Percentiles rank a stretch among this genome's conserved stretches.
Conservation (phyloP, 2,329 filamentous ascomycete genomes). For the Fusarium scirpi region DNA sequence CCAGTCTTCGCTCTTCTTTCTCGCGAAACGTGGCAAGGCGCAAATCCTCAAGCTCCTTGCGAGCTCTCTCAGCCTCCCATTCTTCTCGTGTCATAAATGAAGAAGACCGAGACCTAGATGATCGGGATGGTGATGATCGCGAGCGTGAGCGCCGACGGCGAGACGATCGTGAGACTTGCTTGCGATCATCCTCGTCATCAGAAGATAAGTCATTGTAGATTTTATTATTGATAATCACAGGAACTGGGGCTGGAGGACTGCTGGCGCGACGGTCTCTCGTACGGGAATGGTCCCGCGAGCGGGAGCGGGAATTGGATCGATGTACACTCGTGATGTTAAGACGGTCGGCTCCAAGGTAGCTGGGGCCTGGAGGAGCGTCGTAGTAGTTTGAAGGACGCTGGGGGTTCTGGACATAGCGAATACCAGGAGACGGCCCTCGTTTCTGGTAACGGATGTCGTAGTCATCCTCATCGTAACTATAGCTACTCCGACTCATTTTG, state of each 20-base stretch:
- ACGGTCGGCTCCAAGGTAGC: slow-evolving; percentile 59
- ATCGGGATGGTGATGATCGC: slow-evolving; percentile 51
- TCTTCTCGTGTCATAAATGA: slow-evolving; percentile 59
- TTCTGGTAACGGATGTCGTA: slow-evolving; percentile 64
- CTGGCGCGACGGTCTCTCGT: slow-evolving; percentile 61
- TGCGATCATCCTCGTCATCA: slow-evolving; percentile 52
- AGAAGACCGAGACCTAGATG: slow-evolving; percentile 48
- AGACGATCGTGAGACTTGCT: slow-evolving; percentile 46
- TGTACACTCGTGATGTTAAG: slow-evolving; percentile 58
- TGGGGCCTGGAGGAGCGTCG: slow-evolving; percentile 56
- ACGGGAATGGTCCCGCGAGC: slow-evolving; percentile 57
- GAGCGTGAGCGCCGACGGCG: slow-evolving; percentile 50
- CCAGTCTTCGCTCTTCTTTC: slow-evolving; percentile 52
- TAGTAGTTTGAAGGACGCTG: slow-evolving; percentile 53
- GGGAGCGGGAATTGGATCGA: slow-evolving; percentile 47
- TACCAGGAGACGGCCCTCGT: slow-evolving; percentile 56
- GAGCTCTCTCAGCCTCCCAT: slow-evolving; percentile 55
- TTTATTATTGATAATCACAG: slow-evolving; percentile 69
- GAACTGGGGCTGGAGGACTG: slow-evolving; percentile 55
- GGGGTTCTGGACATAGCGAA: slow-evolving; percentile 61
- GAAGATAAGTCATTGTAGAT: slow-evolving; percentile 64
- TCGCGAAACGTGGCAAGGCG: slow-evolving; percentile 56
- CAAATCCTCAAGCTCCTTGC: slow-evolving; percentile 60
- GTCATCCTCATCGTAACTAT: slow-evolving; percentile 66
- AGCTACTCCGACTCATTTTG: slow-evolving; percentile 51